phyloP scores from a whole-genome alignment of 257 asterid genomes.

The Solanum medicagineum region DNA sequence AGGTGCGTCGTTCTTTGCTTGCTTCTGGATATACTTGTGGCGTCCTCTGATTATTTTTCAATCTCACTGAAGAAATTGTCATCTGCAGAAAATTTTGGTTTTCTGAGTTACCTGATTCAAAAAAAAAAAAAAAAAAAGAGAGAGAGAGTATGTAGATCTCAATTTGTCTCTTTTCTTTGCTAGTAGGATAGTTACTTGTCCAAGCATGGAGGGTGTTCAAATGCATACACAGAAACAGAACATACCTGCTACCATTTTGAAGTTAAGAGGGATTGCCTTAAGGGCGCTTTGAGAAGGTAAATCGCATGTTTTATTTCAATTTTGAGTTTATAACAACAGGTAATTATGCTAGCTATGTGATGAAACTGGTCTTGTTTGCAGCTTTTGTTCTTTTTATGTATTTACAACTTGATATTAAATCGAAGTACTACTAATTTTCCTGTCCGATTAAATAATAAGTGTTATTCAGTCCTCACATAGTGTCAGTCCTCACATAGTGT shows the following conservation, averaged over 20 bases:
- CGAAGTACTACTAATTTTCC: not conserved
- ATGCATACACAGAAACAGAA: slow-evolving; percentile 99
- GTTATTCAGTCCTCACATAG: not conserved
- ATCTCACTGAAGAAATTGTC: not conserved
- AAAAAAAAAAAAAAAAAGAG: not conserved
- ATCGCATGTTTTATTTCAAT: not conserved
- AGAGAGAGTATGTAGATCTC: not conserved
- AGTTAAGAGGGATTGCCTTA: slow-evolving; percentile 80
- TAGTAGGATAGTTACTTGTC: slow-evolving; percentile 98
- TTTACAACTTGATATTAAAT: not conserved
- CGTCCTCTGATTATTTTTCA: not conserved
- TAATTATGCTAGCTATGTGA: not conserved
- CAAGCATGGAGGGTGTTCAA: slow-evolving; percentile 98
- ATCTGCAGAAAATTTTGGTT: not conserved
- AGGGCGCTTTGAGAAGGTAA: slow-evolving; percentile 89
- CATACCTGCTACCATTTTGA: slow-evolving; percentile 97
- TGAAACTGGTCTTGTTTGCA: not conserved
- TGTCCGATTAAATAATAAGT: not conserved
- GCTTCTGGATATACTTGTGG: not conserved
- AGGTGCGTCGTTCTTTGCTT: slow-evolving; percentile 40
- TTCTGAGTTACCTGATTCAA: not conserved
- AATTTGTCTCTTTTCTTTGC: slow-evolving; percentile 34
- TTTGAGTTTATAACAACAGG: not conserved
- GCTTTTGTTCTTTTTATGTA: not conserved
- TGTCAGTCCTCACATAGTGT: not conserved